Conservation (phyloP, 495 filamentous ascomycete species). For the Xylaria venustula region DNA sequence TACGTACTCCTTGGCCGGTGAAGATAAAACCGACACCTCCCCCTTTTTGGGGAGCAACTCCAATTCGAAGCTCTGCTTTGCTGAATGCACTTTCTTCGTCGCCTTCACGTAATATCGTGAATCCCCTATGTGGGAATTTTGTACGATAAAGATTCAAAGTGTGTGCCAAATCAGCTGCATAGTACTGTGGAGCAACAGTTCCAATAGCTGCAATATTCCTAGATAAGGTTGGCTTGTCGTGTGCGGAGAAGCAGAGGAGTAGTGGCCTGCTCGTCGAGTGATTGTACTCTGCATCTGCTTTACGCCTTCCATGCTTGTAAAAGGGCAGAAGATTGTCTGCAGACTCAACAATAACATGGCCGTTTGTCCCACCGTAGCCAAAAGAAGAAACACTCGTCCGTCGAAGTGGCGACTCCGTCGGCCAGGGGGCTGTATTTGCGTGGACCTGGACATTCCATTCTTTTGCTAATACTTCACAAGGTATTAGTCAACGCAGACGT, state of each 20-base stretch:
- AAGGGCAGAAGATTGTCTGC: constrained; percentile 39
- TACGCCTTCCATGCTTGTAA: neutral
- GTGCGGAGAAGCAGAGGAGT: neutral
- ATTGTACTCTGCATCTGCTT: neutral
- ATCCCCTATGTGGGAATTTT: constrained; percentile 21
- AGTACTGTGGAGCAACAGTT: neutral
- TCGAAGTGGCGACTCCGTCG: constrained; percentile 24
- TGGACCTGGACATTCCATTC: constrained; percentile 20
- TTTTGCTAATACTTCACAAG: neutral
- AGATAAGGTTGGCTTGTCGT: neutral
- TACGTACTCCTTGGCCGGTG: constrained; percentile 44
- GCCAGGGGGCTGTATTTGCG: constrained; percentile 25
- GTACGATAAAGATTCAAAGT: constrained; percentile 18
- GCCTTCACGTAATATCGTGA: constrained; percentile 21
- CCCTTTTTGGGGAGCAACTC: constrained; percentile 13
- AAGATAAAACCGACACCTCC: constrained; percentile 33
- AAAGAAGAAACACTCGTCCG: constrained; percentile 31
- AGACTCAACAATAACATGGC: constrained; percentile 44
- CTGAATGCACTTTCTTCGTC: constrained; percentile 6
- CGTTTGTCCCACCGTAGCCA: constrained; percentile 50
- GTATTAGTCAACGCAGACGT: neutral
- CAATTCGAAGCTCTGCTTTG: neutral
- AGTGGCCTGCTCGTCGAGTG: neutral
- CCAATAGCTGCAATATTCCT: neutral
- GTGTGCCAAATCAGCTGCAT: neutral